Evolutionary conservation across 768 basidiomycete genomes (phyloP), one percentile per base, ranked within the genome.

Genomic region (Chalciporus piperatus): DNA sequence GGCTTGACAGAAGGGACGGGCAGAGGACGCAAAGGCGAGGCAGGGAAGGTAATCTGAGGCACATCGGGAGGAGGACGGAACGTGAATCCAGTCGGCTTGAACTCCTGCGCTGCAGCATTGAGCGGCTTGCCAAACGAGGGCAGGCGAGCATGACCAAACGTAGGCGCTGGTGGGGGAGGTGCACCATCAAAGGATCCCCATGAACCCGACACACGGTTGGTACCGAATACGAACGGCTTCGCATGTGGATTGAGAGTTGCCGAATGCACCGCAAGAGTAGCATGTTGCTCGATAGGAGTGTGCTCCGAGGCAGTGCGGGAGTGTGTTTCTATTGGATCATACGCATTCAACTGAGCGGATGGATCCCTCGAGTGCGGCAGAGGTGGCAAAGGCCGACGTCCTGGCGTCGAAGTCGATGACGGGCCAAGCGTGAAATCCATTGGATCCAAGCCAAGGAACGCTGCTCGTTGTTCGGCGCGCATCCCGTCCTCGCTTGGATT

Each of bases 401-500:
- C 70, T 38, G 69, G 73, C 39, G 67, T 69, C n/a, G 69, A 66
- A 35, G 72, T 72, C 11, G 80, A 78, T 2, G 73, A 70, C 6
- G 76, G 74, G 2, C 74, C 71, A 8, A 77, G 70, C 47, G 76
- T 77, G 54, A 77, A 80, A 22, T 76, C 70, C 50, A 72, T 56
- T 4, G 70, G 68, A 41, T 72, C 68, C 41, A 77, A 62, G 6
- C 74, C 76, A 6, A 79, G 67, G 59, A 79, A 82, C 25, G 76
- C 58, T 14, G 75, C 56, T 61, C 70, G 54, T 56, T 71, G 58
- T 46, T 65, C 64, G 4, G 64, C 62, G 10, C 54, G 65, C 57
- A 65, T 62, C 17, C 78, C 83, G 61, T 92, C 90, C 54, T 93
- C 91, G 59, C 89, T 91, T 1, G 91, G 91, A 67, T 93, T 93